phyloP scores from a whole-genome alignment of 768 basidiomycete genomes.

The Russula sp. region DNA sequence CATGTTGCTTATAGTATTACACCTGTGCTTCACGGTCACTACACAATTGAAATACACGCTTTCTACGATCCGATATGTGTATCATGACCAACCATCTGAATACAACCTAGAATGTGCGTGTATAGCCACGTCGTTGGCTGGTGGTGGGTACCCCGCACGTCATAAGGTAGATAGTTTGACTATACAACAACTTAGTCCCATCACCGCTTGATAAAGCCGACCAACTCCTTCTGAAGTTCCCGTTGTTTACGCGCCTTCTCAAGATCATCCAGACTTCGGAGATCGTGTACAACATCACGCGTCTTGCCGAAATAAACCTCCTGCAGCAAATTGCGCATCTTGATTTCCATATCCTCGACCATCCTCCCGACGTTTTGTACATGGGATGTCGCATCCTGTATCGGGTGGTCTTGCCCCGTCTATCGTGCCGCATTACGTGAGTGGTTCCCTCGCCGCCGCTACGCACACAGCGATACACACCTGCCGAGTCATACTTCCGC shows the following conservation, averaged over 20 bases:
- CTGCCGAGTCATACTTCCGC: slow-evolving; percentile 97
- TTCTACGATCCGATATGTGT: too few species aligned
- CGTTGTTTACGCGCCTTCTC: slow-evolving; percentile 75
- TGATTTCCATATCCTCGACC: slow-evolving; percentile 99
- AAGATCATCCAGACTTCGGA: slow-evolving; percentile 81
- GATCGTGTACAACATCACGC: slow-evolving; percentile 87
- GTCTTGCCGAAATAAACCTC: slow-evolving; percentile 98
- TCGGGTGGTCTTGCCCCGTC: slow-evolving; percentile 82
- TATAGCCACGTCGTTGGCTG: neutral
- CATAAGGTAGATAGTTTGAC: neutral
- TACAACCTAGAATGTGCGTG: too few species aligned
- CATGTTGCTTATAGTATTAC: too few species aligned
- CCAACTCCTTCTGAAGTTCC: slow-evolving; percentile 87
- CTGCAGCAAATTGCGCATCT: slow-evolving; percentile 93
- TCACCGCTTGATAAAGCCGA: slow-evolving; percentile 63
- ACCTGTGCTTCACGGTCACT: too few species aligned
- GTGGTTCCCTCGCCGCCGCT: neutral
- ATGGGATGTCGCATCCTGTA: slow-evolving; percentile 78
- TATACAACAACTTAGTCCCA: neutral
- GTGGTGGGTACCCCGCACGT: neutral
- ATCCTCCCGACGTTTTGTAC: slow-evolving; percentile 90
- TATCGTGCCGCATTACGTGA: slow-evolving; percentile 30
- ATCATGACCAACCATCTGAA: too few species aligned
- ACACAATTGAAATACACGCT: too few species aligned
- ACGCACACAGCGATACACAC: slow-evolving; percentile 38